Percentiles rank a stretch among this genome's conserved stretches.
phyloP scores from a whole-genome alignment of 192 early-diverging fungal genomes.

The Spinellus fusiger region DNA sequence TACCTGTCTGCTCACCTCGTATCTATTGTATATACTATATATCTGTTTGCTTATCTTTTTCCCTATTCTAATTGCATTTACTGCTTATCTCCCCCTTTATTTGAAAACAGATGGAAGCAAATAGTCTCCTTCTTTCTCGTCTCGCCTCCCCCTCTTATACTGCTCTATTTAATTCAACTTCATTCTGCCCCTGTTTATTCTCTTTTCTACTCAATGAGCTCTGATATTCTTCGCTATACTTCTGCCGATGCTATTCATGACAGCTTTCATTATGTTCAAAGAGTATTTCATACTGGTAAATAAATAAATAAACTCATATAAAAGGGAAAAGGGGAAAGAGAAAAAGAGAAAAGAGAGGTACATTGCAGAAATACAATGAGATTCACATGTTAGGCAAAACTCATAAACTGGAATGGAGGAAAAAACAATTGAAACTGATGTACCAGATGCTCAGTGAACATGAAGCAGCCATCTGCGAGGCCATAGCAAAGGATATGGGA shows the following conservation, averaged over 20 bases:
- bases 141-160: no score
- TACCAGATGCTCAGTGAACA: slow-evolving; percentile 56
- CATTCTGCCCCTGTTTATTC: background rate
- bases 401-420: slow-evolving; percentile 39
- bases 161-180: background rate
- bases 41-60: no score
- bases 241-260: slow-evolving; percentile 34
- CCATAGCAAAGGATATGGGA: slow-evolving; percentile 51
- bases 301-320: background rate
- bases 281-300: slow-evolving; percentile 37
- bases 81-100: background rate
- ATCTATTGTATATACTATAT: no score
- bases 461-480: slow-evolving; percentile 45
- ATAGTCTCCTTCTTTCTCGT: background rate
- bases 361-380: background rate
- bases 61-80: no score
- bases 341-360: no score
- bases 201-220: background rate
- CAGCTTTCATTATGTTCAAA: slow-evolving; percentile 34
- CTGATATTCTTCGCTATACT: slow-evolving; percentile 32
- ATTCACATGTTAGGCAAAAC: slow-evolving; percentile 44
- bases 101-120: background rate
- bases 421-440: slow-evolving; percentile 57
- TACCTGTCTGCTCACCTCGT: no score
- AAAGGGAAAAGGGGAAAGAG: background rate